A percentile compares a stretch with the other conserved stretches of the same genome.
Evolutionary conservation across 805 yeast species (phyloP).

Genomic region (Kregervanrija pseudodelftensis): DNA sequence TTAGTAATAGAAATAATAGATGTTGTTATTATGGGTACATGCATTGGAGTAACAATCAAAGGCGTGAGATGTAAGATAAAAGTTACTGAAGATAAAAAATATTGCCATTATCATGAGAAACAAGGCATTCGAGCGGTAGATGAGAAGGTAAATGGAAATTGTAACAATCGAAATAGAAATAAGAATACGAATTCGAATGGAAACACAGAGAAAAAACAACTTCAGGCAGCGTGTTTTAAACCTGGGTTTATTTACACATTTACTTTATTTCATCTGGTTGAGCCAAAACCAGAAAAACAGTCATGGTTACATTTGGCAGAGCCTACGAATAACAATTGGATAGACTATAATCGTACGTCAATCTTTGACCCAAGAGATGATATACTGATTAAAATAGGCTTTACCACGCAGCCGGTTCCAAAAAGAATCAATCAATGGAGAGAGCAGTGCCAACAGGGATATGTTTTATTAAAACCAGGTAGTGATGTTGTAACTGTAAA

Average conservation of each 20-base stretch:
- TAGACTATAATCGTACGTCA: slow-evolving; percentile 23
- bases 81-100: slow-evolving; percentile 14
- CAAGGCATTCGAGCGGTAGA: too few species aligned
- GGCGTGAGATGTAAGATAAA: slow-evolving; percentile 34
- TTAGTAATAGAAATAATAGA: too few species aligned
- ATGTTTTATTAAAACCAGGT: slow-evolving; percentile 33
- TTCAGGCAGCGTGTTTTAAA: neutral
- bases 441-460: slow-evolving; percentile 40
- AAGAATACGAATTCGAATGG: too few species aligned
- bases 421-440: slow-evolving; percentile 45
- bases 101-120: slow-evolving; percentile 30
- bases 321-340: slow-evolving; percentile 14
- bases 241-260: slow-evolving; percentile 44
- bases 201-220: too few species aligned
- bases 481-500: neutral
- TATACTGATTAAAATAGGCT: slow-evolving; percentile 45
- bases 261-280: slow-evolving; percentile 36
- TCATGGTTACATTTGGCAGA: slow-evolving; percentile 34
- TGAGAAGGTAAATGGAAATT: too few species aligned
- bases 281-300: slow-evolving; percentile 19
- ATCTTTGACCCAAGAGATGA: slow-evolving; percentile 31
- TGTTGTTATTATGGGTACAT: slow-evolving; percentile 22
- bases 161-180: too few species aligned
- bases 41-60: slow-evolving; percentile 35
- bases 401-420: slow-evolving; percentile 40